Evolutionary conservation across 2,329 filamentous ascomycete genomes (phyloP).

Genomic region (Neonectria sp.): DNA sequence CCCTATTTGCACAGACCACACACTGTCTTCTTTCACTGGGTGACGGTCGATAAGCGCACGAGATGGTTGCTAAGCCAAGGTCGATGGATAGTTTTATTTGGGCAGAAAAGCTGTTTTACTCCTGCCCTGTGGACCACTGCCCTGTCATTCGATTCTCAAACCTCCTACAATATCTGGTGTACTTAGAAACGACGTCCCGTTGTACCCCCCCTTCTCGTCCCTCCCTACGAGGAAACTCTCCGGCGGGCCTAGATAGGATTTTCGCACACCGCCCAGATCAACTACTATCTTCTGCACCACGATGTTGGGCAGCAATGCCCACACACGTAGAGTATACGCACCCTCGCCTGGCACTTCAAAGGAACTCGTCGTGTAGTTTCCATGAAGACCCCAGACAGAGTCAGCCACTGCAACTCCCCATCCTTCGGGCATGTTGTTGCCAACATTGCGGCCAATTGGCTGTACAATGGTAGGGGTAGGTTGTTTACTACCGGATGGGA

Average conservation of each 20-base stretch:
- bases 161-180: background rate
- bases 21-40: no score
- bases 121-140: background rate
- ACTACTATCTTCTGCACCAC: constrained; percentile 71
- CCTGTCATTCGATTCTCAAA: background rate
- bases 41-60: no score
- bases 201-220: background rate
- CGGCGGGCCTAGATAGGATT: constrained; percentile 70
- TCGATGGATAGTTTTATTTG: background rate
- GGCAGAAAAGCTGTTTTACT: background rate
- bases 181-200: background rate
- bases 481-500: background rate
- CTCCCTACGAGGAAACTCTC: constrained; percentile 62
- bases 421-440: background rate
- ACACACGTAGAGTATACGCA: constrained; percentile 65
- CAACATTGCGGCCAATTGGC: background rate
- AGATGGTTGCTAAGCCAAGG: no score
- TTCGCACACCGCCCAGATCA: constrained; percentile 68
- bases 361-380: constrained; percentile 61
- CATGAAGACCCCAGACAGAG: constrained; percentile 61
- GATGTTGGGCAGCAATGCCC: constrained; percentile 67
- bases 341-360: constrained; percentile 60
- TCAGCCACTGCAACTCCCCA: constrained; percentile 55
- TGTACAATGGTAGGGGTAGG: background rate
- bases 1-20: no score